Evolutionary conservation across 139 green algal species (phyloP), one percentile per base, ranked within the genome.

Genomic region (Auxenochlorella protothecoides): DNA sequence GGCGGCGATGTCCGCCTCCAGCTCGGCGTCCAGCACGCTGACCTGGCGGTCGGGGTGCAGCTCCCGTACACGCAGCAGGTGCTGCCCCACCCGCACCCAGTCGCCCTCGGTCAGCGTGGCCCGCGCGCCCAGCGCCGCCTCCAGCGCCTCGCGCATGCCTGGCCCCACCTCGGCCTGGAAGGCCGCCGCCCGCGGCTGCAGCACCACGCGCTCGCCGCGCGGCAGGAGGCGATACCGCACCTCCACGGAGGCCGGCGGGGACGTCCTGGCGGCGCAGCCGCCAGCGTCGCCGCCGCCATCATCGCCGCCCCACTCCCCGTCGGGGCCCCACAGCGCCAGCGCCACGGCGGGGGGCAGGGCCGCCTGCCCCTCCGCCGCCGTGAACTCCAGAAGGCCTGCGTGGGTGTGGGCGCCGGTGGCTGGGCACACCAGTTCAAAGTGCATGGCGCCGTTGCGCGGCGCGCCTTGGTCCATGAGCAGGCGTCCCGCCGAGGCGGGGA

Each of bases 341-440:
- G 65, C 6, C 53, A 73, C 78, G 65, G 79, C 79, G 3, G 57
- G 69, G 3, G 90, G 87, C 62, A 93, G 66, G 8, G 73, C 72
- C 8, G 93, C 75, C 9, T 81, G 80, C 10, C 88, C 89, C 70
- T 93, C 88, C 2, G 90, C 81, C 0, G 83, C 87, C 4, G 76
- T 88, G 73, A 93, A 96, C 62, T 94, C 87, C 44, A 96, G 80
- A 62, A 95, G 75, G 0, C 86, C 86, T 51, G 81, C 86, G 66
- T 92, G 87, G 10, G 84, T 87, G 62, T 59, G 66, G 56, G 56
- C 66, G 9, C 70, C 81, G 65, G 56, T 59, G 4, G 70, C 14
- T 4, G 71, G 78, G 10, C 59, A 15, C n/a, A 62, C 57, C 57
- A 85, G 63, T 56, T 90, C 74, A 73, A 96, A 96, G 53, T 90